These are phyloP conservation scores for Elsinoe australis DNA, from an alignment of 2,329 filamentous ascomycete genomes.

Conservation along the genomic window DNA sequence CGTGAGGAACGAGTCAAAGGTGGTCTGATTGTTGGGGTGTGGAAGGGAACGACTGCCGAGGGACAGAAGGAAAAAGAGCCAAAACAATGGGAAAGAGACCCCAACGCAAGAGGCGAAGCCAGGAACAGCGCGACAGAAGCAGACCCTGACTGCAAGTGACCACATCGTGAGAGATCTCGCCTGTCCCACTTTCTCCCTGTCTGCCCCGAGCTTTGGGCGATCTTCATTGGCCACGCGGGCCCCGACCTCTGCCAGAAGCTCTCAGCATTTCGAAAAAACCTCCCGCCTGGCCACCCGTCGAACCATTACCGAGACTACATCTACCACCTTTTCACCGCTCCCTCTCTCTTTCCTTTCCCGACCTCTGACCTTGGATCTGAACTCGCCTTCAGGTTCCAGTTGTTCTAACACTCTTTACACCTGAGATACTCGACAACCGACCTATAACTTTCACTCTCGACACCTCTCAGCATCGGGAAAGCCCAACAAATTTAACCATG, in stretches of 20 bases:
- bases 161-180: conserved; percentile 3
- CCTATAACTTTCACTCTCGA: background rate
- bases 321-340: conserved; percentile 1
- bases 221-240: background rate
- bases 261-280: conserved; percentile 7
- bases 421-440: background rate
- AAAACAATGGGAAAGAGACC: too few relatives aligned
- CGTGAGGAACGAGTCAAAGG: background rate
- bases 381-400: conserved; percentile 7
- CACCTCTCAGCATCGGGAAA: conserved; percentile 2
- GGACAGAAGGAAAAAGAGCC: too few relatives aligned
- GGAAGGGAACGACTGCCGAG: too few relatives aligned
- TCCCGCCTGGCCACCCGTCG: conserved; percentile 7
- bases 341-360: background rate
- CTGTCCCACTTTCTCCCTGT: conserved; percentile 2
- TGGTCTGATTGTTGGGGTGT: too few relatives aligned
- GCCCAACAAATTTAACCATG: background rate
- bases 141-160: background rate
- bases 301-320: background rate
- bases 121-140: too few relatives aligned
- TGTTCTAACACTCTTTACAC: conserved; percentile 11
- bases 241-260: background rate
- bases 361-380: conserved; percentile 10
- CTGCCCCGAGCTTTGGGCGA: conserved; percentile 2
- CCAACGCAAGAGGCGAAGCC: too few relatives aligned